phyloP scores from a whole-genome alignment of 441 rosid genomes.

The Euphorbia celastroides region DNA sequence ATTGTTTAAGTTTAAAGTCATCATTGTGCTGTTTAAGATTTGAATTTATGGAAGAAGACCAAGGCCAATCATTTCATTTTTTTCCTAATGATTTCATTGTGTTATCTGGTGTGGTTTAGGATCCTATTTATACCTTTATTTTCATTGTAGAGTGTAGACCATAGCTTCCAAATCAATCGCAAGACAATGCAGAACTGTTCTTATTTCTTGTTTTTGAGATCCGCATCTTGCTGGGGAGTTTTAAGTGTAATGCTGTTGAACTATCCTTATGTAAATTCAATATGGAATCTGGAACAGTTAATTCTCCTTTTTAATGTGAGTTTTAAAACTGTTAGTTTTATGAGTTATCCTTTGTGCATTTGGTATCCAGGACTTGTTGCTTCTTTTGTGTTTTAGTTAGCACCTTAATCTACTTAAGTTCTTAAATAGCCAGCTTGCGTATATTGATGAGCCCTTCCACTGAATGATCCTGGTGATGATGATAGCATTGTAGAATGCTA shows the following conservation, averaged over 20 bases:
- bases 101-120: not conserved
- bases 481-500: no score
- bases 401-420: not conserved
- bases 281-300: not conserved
- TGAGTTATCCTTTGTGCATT: not conserved
- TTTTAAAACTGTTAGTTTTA: not conserved
- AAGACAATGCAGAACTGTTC: not conserved
- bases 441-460: not conserved
- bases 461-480: not conserved
- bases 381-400: not conserved
- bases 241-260: not conserved
- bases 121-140: conserved; percentile 2
- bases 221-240: not conserved
- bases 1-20: not conserved
- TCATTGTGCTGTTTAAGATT: conserved; percentile 1
- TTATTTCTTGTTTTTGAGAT: not conserved
- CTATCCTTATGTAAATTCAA: not conserved
- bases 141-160: not conserved
- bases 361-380: not conserved
- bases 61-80: not conserved
- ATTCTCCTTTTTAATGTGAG: not conserved
- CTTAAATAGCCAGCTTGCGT: not conserved
- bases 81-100: not conserved
- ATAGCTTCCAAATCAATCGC: not conserved
- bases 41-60: not conserved